Evolutionary conservation across 768 basidiomycete genomes (phyloP), one percentile per base, ranked within the genome.

Genomic region (Rubroboletus satanas): DNA sequence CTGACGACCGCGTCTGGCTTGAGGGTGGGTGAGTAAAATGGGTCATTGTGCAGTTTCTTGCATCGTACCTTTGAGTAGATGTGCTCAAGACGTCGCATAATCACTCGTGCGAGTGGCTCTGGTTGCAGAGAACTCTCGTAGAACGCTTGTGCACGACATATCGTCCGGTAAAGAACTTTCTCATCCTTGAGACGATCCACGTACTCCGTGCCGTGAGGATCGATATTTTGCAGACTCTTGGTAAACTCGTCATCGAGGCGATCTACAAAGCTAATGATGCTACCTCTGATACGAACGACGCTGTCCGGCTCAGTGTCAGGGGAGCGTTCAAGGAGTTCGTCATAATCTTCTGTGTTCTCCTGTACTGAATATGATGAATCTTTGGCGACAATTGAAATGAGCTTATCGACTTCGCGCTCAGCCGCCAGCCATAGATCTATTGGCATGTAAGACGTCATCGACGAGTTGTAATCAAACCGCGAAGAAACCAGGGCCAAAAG

Each of bases 161-260:
- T 92, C 32, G 93, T 94, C 68, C 84, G 83, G 71, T 98, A 99
- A 23, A 99, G 81, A 15, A 87, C 85, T 66, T 93, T 92, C 75
- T 98, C 98, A 67, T 98, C 94, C 73, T 93, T 93, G 54, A 99
- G 77, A 45, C 97, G 83, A 67, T 98, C 97, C 42, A 99, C 89
- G 67, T 99, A 99, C 71, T 99, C 97, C n/a, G 90, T 93, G 2
- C 97, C 94, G 68, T 99, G 97, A 8, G 97, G 96, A 65, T 99
- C 97, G 59, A 97, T 93, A 66, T 98, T 93, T 81, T 98, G 97
- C 33, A 99, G 74, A 64, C 92, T 94, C 67, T 90, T 90, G 42
- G 94, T 98, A 71, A 99, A 99, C 74, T 99, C 97, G 63, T 98
- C 97, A 69, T 98, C 97, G 45, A 99, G 74, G 50, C 95, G 87